Conservation (phyloP, 805 yeast species). For the Candida oleophila region DNA sequence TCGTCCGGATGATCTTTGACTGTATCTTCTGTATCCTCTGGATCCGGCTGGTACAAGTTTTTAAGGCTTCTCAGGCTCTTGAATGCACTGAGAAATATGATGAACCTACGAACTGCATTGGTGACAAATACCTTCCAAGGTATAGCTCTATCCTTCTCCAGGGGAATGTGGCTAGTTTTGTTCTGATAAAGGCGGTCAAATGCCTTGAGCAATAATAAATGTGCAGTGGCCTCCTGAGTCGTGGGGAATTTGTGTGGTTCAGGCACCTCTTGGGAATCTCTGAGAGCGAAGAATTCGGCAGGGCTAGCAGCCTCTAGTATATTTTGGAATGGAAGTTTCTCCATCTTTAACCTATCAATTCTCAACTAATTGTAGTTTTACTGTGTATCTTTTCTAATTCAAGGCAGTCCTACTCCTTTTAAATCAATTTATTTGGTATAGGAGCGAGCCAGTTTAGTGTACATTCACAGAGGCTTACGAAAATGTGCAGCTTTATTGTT, state of each 20-base stretch:
- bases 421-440: too few relatives aligned
- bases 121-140: conserved; percentile 23
- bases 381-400: too few relatives aligned
- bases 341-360: too few relatives aligned
- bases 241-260: background rate
- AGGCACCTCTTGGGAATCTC: background rate
- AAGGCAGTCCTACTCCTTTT: too few relatives aligned
- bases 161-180: background rate
- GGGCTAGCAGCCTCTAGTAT: background rate
- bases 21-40: too few relatives aligned
- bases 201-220: background rate
- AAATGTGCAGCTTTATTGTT: too few relatives aligned
- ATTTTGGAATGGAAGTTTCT: background rate
- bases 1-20: background rate
- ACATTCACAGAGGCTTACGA: too few relatives aligned
- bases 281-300: background rate
- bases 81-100: conserved; percentile 17
- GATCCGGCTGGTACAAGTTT: background rate
- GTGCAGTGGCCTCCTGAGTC: background rate
- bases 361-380: too few relatives aligned
- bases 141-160: conserved; percentile 5
- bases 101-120: conserved; percentile 21
- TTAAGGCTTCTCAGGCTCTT: background rate
- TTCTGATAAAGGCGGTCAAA: background rate
- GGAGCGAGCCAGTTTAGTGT: too few relatives aligned